These are phyloP conservation scores for Neurospora sp. DNA, from an alignment of 495 filamentous ascomycete genomes.

Conservation along the genomic window DNA sequence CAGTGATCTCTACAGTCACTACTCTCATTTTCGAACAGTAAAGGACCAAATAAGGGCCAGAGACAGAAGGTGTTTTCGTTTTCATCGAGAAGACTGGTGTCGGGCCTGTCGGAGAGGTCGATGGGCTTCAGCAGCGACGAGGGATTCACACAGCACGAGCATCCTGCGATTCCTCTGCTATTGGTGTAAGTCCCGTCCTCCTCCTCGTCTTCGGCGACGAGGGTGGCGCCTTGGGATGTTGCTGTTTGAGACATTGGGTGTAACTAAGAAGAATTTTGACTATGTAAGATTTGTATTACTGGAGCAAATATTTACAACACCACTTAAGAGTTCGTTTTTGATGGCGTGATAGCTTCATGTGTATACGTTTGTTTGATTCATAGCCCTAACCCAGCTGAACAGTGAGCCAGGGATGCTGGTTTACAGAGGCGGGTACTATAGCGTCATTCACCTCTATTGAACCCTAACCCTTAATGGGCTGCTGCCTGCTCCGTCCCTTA, in stretches of 20 bases:
- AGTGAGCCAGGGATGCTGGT: not conserved
- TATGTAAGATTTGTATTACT: not conserved
- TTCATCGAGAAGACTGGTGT: not conserved
- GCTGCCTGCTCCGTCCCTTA: not conserved
- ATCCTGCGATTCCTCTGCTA: not conserved
- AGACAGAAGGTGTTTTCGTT: slow-evolving; percentile 43
- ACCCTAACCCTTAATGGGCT: not conserved
- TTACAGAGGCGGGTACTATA: not conserved
- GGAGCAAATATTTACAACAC: not conserved
- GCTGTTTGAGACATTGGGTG: not conserved
- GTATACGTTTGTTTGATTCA: not conserved
- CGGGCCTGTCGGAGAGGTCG: not conserved
- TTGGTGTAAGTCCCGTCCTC: not conserved
- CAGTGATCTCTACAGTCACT: slow-evolving; percentile 84
- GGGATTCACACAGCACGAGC: not conserved
- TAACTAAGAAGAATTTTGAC: not conserved
- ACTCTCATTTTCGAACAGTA: slow-evolving; percentile 79
- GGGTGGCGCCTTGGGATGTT: not conserved
- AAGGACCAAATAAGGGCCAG: slow-evolving; percentile 59
- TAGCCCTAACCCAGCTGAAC: not conserved
- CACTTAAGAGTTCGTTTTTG: not conserved
- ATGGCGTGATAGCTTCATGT: not conserved
- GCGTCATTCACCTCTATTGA: not conserved
- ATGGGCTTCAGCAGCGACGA: not conserved
- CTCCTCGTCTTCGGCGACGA: not conserved